Base-by-base conservation (phyloP, 768 basidiomycete genomes). In the Amanita muscaria region DNA sequence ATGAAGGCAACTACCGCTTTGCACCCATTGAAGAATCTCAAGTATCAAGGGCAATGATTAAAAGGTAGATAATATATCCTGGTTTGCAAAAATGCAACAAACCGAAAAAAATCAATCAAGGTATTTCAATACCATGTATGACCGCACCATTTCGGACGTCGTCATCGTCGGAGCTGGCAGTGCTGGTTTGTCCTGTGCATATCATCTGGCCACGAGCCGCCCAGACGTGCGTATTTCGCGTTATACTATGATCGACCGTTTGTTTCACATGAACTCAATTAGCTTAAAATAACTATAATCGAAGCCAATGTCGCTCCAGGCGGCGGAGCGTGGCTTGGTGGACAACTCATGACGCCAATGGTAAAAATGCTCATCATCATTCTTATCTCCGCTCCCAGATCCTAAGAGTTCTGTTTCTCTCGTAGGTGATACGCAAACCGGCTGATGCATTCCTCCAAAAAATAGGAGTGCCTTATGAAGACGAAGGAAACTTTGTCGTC, bases 241-340 rank as follows among this genome's bases (percentile, higher is more conserved):
- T 36, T n/a, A 2, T 14, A 7, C 15, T 33, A 16, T 34, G 18
- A 2, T 10, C 31, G 27, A 24, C 15, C 18, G 29, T 38, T 9
- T 4, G 4, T 23, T 27, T 30, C 38, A 47, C 18, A 21, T 21
- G 21, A 22, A 44, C 12, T 24, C 12, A 42, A 25, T 35, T 42
- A 70, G 67, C 56, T 79, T 41, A 79, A 77, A 53, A 61, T 70
- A 46, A 69, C 64, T 6, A 70, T 87, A 56, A 65, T 86, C 52
- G 84, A 87, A 62, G 85, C 85, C 15, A 79, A 74, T 51, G 84
- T 88, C n/a, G 79, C 85, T 2, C 85, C 84, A 1, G 81, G 82
- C 42, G 81, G 82, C 44, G 80, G 83, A 25, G 83, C 82, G 10
- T 87, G 84, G 83, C 72, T 87, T 30, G 82, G 83, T 23, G 82